A percentile compares a stretch with the other conserved stretches of the same genome.
Evolutionary conservation across 495 filamentous ascomycete genomes (phyloP).

Genomic region (Pyrenopolyporus hunteri): DNA sequence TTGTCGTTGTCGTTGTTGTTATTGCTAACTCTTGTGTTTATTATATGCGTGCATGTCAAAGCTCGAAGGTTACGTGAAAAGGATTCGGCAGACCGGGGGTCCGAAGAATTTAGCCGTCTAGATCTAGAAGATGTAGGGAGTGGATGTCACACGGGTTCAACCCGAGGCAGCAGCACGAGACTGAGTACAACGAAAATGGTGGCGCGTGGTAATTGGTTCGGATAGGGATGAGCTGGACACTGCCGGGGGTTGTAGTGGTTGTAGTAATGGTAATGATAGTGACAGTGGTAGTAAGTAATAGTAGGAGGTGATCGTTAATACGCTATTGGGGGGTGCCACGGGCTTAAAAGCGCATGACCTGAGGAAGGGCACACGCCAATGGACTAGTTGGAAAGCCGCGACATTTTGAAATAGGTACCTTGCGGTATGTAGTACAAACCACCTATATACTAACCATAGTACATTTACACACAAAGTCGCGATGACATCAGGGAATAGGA

Average conservation of each 20-base stretch:
- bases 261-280: background rate
- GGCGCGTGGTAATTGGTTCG: slow-evolving; percentile 34
- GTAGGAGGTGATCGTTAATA: slow-evolving; percentile 3
- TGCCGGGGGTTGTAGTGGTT: background rate
- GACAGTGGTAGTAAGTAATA: background rate
- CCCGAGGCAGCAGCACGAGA: slow-evolving; percentile 26
- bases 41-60: slow-evolving; percentile 11
- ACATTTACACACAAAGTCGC: background rate
- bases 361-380: background rate
- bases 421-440: too few species aligned
- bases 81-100: slow-evolving; percentile 19
- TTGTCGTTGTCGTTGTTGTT: too few species aligned
- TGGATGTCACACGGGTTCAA: slow-evolving; percentile 31
- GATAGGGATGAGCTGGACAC: slow-evolving; percentile 18
- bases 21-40: slow-evolving; percentile 2
- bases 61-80: slow-evolving; percentile 4
- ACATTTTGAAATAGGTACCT: background rate
- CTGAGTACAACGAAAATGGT: slow-evolving; percentile 28
- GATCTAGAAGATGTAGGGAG: background rate
- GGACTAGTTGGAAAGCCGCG: slow-evolving; percentile 9
- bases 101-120: slow-evolving; percentile 33
- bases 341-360: slow-evolving; percentile 22
- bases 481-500: slow-evolving; percentile 33
- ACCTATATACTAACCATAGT: background rate
- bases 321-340: background rate